These are phyloP conservation scores for Pestalotiopsis sp. DNA, from an alignment of 2,329 filamentous ascomycete genomes.

Conservation along the genomic window DNA sequence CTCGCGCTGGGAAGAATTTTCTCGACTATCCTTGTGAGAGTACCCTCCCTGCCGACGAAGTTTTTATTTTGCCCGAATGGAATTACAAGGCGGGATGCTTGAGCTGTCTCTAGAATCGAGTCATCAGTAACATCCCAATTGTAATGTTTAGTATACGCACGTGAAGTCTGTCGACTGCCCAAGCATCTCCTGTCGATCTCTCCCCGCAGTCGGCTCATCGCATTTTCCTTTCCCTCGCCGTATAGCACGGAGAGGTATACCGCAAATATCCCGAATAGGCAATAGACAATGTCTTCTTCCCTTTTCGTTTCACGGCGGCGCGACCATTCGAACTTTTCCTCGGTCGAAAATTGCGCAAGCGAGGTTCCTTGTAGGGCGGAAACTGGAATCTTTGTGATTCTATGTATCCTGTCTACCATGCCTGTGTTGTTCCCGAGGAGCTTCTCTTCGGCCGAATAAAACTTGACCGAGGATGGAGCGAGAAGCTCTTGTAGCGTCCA, in stretches of 20 bases:
- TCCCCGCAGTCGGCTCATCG: background rate
- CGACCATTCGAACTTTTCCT: background rate
- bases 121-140: background rate
- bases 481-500: background rate
- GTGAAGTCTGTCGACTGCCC: background rate
- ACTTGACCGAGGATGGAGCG: background rate
- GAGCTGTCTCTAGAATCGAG: background rate
- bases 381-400: background rate
- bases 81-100: background rate
- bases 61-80: conserved; percentile 4
- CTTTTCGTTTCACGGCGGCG: background rate
- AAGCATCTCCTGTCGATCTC: background rate
- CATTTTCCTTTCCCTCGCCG: background rate
- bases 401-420: background rate
- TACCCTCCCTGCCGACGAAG: conserved; percentile 8
- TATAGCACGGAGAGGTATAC: background rate
- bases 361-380: background rate
- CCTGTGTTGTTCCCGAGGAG: background rate
- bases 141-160: background rate
- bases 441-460: background rate
- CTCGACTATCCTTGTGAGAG: background rate
- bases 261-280: background rate
- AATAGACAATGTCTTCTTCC: background rate
- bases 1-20: background rate
- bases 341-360: background rate